Percentiles rank a stretch among this genome's conserved stretches.
Evolutionary conservation across 257 asterid species (phyloP).

Genomic region (Nicotiana knightiana): DNA sequence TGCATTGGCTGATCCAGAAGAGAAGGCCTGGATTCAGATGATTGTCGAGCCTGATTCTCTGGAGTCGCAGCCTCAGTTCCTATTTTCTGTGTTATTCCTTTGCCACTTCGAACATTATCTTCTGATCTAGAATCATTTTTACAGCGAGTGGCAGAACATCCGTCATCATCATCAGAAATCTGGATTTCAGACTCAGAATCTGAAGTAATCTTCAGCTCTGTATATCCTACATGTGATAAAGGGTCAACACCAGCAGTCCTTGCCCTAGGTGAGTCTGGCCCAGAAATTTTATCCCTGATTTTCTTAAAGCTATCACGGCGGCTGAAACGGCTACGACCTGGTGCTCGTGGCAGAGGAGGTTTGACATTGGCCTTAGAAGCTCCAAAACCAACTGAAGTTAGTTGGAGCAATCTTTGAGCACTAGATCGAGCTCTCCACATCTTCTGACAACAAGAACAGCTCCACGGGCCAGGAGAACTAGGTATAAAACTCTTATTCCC

Average conservation of each 20-base stretch:
- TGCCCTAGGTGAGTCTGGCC: conserved; percentile 22
- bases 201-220: conserved; percentile 61
- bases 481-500: conserved; percentile 39
- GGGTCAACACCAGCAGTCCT: conserved; percentile 23
- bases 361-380: conserved; percentile 72
- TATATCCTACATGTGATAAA: conserved; percentile 58
- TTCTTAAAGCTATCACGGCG: conserved; percentile 68
- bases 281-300: conserved; percentile 53
- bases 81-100: conserved; percentile 13
- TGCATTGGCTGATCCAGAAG: conserved; percentile 33
- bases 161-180: conserved; percentile 68
- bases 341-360: conserved; percentile 77
- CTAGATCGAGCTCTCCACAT: conserved; percentile 45
- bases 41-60: conserved; percentile 17
- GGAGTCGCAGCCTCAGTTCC: conserved; percentile 14
- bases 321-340: conserved; percentile 61
- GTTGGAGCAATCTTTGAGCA: conserved; percentile 50
- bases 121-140: conserved; percentile 15
- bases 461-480: conserved; percentile 32
- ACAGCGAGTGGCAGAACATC: conserved; percentile 18
- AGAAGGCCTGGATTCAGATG: conserved; percentile 23
- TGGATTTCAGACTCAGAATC: conserved; percentile 79
- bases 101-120: conserved; percentile 14
- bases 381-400: conserved; percentile 42
- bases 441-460: conserved; percentile 64